Conservation (phyloP, 495 filamentous ascomycete species). For the Neurospora sp. region DNA sequence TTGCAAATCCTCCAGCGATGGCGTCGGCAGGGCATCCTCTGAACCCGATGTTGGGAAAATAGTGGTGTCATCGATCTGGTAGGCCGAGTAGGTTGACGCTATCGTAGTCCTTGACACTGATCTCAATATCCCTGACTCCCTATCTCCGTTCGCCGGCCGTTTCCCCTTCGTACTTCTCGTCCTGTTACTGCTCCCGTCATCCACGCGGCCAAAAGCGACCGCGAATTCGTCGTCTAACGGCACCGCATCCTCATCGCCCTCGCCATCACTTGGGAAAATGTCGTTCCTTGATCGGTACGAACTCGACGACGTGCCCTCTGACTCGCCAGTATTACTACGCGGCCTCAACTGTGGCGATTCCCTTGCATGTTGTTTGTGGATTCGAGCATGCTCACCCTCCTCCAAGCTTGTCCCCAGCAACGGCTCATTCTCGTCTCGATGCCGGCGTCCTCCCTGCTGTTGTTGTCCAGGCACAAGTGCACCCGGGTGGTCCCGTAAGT, state of each 20-base stretch:
- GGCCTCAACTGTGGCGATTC: slow-evolving; percentile 42
- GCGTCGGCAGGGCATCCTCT: slow-evolving; percentile 28
- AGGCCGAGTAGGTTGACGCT: slow-evolving; percentile 35
- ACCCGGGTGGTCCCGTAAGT: slow-evolving; percentile 81
- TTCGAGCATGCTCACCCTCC: slow-evolving; percentile 20
- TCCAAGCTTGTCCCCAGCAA: slow-evolving; percentile 53
- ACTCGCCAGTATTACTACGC: slow-evolving; percentile 73
- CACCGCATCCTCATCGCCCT: slow-evolving; percentile 81
- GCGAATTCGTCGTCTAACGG: slow-evolving; percentile 91
- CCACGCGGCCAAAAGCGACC: slow-evolving; percentile 60
- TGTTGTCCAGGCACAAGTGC: slow-evolving; percentile 19
- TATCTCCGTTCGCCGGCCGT: slow-evolving; percentile 39
- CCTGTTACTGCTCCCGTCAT: slow-evolving; percentile 64
- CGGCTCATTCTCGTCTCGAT: slow-evolving; percentile 57
- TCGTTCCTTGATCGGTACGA: slow-evolving; percentile 90
- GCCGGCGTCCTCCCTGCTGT: slow-evolving; percentile 37
- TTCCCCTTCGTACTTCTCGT: slow-evolving; percentile 52
- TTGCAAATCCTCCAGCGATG: slow-evolving; percentile 63
- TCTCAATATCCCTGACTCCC: slow-evolving; percentile 35
- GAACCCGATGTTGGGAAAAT: slow-evolving; percentile 5
- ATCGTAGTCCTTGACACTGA: slow-evolving; percentile 42
- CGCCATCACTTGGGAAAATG: slow-evolving; percentile 84
- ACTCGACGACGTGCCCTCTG: slow-evolving; percentile 64
- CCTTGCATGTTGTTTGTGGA: slow-evolving; percentile 9
- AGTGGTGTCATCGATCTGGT: slow-evolving; percentile 22